Percentiles rank a stretch among this genome's conserved stretches.
These are phyloP conservation scores for Sugiyamaella chiloensis DNA, from an alignment of 805 yeast genomes.

Conservation along the genomic window DNA sequence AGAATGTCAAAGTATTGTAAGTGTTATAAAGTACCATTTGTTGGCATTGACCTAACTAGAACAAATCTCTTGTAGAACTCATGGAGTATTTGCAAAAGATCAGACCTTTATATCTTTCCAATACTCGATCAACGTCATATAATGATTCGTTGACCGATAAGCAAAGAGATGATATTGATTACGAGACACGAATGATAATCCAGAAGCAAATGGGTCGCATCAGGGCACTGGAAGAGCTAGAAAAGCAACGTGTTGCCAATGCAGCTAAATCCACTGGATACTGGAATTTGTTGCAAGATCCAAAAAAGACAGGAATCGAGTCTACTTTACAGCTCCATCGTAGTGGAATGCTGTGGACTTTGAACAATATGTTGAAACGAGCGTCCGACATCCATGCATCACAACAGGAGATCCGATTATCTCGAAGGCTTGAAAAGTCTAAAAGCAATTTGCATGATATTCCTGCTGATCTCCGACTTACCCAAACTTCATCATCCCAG, in stretches of 20 bases:
- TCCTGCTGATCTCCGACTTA: not conserved
- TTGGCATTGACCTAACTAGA: no score
- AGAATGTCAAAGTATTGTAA: constrained; percentile 27
- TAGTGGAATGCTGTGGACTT: constrained; percentile 36
- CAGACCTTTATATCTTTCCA: constrained; percentile 33
- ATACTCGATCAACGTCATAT: constrained; percentile 18
- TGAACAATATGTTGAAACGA: constrained; percentile 31
- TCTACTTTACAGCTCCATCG: constrained; percentile 34
- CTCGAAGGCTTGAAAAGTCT: constrained; percentile 29
- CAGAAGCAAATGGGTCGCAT: constrained; percentile 33
- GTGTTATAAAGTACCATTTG: no score
- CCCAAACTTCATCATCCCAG: not conserved
- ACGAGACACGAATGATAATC: constrained; percentile 35
- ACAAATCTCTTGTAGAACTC: constrained; percentile 20
- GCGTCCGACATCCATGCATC: constrained; percentile 34
- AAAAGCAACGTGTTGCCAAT: constrained; percentile 23
- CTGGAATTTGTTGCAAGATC: constrained; percentile 26
- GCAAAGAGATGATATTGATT: constrained; percentile 39
- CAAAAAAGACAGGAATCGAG: constrained; percentile 25
- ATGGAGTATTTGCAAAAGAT: constrained; percentile 23
- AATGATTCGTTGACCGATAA: constrained; percentile 31
- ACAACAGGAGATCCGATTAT: constrained; percentile 35
- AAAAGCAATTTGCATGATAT: constrained; percentile 20
- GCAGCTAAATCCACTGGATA: constrained; percentile 17
- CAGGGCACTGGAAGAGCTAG: constrained; percentile 29